Base-by-base conservation (phyloP, 2,329 filamentous ascomycete species). In the Helotiales sp. region DNA sequence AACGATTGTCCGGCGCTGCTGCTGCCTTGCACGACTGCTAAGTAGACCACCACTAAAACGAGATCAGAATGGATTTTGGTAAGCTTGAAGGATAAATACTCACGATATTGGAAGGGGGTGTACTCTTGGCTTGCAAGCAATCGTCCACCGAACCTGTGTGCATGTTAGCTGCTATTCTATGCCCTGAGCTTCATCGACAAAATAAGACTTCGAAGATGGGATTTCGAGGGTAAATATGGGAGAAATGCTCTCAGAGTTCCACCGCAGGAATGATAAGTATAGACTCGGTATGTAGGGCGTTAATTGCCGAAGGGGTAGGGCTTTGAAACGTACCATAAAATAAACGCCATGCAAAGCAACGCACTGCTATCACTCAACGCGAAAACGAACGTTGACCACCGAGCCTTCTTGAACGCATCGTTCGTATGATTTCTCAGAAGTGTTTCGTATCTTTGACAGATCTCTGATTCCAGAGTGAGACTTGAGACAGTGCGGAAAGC, bases 401-500 rank as follows among this genome's bases (percentile, higher is more conserved):
- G 2, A 82, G 77, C 58, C 88, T 77, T 2, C 84, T 75, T 15
- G 95, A 72, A 89, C 42, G 79, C 76, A 48, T 79, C 81, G 50
- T 86, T 85, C 70, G 95, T 90, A 1, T 67, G 68, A 1, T 67
- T 68, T 1, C 79, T 85, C 29, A 93, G 81, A 54, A 83, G 84
- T 1, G 73, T 71, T 59, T 83, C 86, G 76, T 95, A 97, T 51
- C 85, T 79, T 1, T 73, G 68, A 66, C 89, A 81, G 3, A 97
- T 89, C 66, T 96, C 89, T 0, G 81, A 74, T 74, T 97, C 93
- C 2, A 92, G 84, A 0, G 91, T 96, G 34, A 97, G 80, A 9
- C 90, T 89, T 1, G 92, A 92, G 5, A 97, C 91, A 2, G 93
- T 97, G 50, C 92, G 88, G 65, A 97, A 96, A 3, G 91, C 89